Evolutionary conservation across 164 flowering plant genomes (phyloP).

Genomic region (Protea cynaroides): DNA sequence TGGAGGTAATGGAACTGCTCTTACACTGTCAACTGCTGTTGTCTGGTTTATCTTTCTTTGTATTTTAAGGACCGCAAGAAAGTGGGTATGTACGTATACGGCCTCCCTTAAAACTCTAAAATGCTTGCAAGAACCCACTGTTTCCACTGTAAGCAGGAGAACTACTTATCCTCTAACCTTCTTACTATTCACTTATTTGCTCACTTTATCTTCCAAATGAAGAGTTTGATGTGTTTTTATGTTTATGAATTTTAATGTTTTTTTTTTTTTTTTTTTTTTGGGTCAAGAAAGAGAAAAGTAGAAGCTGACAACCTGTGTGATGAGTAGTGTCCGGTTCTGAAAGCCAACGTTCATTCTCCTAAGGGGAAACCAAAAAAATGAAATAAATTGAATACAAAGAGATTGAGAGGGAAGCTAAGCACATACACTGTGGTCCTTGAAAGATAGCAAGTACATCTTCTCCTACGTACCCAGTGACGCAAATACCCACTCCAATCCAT

Average conservation of each 20-base stretch:
- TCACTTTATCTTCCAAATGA: no score
- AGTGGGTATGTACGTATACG: constrained; percentile 1
- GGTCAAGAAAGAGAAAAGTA: constrained; percentile 14
- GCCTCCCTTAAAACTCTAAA: background rate
- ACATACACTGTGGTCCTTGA: constrained; percentile 7
- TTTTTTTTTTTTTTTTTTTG: background rate
- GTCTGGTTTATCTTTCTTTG: constrained; percentile 32
- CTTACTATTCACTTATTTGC: background rate
- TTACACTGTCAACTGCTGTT: constrained; percentile 19
- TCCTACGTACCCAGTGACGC: background rate
- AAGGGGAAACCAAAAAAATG: constrained; percentile 9
- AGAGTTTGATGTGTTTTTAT: background rate
- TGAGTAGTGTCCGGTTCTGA: constrained; percentile 21
- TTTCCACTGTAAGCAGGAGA: background rate
- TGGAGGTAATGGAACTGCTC: constrained; percentile 8
- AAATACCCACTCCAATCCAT: background rate
- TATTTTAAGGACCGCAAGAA: constrained; percentile 10
- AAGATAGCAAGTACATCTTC: constrained; percentile 10
- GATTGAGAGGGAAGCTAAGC: background rate
- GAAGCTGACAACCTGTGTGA: constrained; percentile 26
- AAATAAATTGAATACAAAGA: constrained; percentile 5
- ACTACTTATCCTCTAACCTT: background rate
- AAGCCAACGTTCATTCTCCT: constrained; percentile 19
- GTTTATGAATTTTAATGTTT: background rate
- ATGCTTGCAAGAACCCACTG: background rate